phyloP scores from a whole-genome alignment of 2,329 filamentous ascomycete species.

The Diaporthe amygdali region DNA sequence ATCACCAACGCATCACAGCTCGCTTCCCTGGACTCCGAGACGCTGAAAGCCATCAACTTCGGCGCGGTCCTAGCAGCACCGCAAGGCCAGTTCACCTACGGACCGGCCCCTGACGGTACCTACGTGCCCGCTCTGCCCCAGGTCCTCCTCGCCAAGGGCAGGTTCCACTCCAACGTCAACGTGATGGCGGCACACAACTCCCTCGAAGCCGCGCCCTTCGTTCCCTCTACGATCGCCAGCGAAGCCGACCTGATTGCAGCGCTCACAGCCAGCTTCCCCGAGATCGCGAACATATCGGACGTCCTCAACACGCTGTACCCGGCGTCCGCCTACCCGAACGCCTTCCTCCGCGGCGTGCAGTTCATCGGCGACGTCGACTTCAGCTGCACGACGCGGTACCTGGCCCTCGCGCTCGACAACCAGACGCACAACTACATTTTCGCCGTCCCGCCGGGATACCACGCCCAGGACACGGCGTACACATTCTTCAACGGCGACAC shows the following conservation, averaged over 20 bases:
- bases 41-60: constrained; percentile 32
- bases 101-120: constrained; percentile 36
- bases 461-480: constrained; percentile 57
- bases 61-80: constrained; percentile 28
- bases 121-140: constrained; percentile 35
- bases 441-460: constrained; percentile 55
- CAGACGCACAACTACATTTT: constrained; percentile 58
- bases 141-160: constrained; percentile 33
- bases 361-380: constrained; percentile 50
- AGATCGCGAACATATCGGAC: constrained; percentile 39
- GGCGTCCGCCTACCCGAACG: constrained; percentile 47
- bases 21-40: constrained; percentile 26
- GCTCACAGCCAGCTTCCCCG: constrained; percentile 34
- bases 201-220: constrained; percentile 51
- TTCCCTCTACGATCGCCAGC: constrained; percentile 46
- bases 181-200: constrained; percentile 48
- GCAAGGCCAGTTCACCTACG: constrained; percentile 36
- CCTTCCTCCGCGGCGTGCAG: constrained; percentile 46
- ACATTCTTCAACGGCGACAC: constrained; percentile 53
- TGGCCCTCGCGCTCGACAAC: constrained; percentile 51
- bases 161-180: constrained; percentile 48
- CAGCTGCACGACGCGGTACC: constrained; percentile 57
- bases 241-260: constrained; percentile 44
- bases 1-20: constrained; percentile 36
- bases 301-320: constrained; percentile 45